phyloP scores from a whole-genome alignment of 2,329 filamentous ascomycete genomes.

The Pseudocercospora macadamiae region DNA sequence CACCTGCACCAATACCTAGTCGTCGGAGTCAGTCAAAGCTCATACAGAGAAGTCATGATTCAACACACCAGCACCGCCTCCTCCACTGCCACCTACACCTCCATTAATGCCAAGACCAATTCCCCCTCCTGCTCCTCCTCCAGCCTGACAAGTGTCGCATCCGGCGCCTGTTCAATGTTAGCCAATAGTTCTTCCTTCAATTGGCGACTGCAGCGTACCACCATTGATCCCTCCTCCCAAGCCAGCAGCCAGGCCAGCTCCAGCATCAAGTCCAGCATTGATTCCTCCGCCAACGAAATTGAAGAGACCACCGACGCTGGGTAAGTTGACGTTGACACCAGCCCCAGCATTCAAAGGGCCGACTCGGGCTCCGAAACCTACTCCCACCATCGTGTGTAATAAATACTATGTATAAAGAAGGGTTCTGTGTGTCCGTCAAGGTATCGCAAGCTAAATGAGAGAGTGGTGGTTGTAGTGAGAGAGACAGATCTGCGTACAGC shows the following conservation, averaged over 20 bases:
- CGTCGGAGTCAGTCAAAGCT: no score
- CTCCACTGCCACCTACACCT: not conserved
- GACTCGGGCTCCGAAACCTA: conserved; percentile 2
- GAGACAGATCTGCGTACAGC: no score
- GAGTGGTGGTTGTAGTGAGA: not conserved
- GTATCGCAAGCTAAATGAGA: not conserved
- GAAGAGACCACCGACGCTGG: not conserved
- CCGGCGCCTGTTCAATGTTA: not conserved
- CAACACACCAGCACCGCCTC: not conserved
- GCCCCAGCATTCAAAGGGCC: not conserved
- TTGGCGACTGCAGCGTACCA: no score
- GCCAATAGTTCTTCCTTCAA: not conserved
- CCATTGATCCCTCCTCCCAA: not conserved
- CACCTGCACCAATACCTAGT: not conserved
- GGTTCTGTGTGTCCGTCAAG: not conserved
- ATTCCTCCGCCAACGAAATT: conserved; percentile 2
- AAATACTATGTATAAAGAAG: not conserved
- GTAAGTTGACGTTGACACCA: not conserved
- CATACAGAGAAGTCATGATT: no score
- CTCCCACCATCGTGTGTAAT: not conserved
- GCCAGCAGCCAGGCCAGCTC: not conserved
- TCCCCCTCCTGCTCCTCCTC: conserved; percentile 1
- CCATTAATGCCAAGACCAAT: not conserved
- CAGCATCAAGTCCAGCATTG: conserved; percentile 3
- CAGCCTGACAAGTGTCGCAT: no score